Percentiles rank a stretch among this genome's conserved stretches.
phyloP scores from a whole-genome alignment of 202 grass and related monocot species.

The Setaria viridis region DNA sequence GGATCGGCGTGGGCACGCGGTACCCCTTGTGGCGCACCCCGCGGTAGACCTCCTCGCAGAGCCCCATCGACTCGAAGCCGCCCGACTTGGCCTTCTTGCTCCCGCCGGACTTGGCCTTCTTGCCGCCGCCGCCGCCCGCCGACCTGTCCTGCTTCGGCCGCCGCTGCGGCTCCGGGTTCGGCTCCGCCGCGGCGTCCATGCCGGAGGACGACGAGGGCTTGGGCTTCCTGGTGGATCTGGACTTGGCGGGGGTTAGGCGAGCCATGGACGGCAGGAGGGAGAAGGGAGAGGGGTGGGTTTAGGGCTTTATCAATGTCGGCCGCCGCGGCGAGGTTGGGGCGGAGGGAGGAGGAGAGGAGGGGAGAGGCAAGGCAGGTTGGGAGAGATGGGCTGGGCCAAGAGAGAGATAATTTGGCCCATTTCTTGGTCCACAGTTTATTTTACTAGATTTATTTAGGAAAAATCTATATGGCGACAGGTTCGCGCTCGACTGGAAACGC shows the following conservation, averaged over 20 bases:
- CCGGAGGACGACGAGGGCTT: neutral
- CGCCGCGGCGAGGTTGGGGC: constrained; percentile 29
- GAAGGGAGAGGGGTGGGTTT: constrained; percentile 23
- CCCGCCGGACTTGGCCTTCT: constrained; percentile 31
- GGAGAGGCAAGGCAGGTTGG: neutral
- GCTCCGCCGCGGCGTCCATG: neutral
- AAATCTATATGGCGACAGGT: no score
- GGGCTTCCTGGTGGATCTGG: constrained; percentile 33
- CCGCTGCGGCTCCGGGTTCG: constrained; percentile 16
- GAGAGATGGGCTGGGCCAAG: neutral
- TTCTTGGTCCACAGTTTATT: neutral
- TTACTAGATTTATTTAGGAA: neutral
- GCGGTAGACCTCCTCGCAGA: constrained; percentile 80
- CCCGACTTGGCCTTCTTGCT: constrained; percentile 89
- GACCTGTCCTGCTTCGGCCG: constrained; percentile 20
- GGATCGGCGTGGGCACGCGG: constrained; percentile 92
- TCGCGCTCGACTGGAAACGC: no score
- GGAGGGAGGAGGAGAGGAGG: neutral
- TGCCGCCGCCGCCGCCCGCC: neutral
- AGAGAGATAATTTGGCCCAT: neutral
- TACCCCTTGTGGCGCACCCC: constrained; percentile 93
- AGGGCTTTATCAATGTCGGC: constrained; percentile 51
- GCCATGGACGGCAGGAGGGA: constrained; percentile 33
- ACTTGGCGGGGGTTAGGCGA: constrained; percentile 32
- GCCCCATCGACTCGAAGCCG: constrained; percentile 88